A percentile compares a stretch with the other conserved stretches of the same genome.
Conservation (phyloP, 202 grass and related monocot genomes). For the Sporobolus alterniflorus region DNA sequence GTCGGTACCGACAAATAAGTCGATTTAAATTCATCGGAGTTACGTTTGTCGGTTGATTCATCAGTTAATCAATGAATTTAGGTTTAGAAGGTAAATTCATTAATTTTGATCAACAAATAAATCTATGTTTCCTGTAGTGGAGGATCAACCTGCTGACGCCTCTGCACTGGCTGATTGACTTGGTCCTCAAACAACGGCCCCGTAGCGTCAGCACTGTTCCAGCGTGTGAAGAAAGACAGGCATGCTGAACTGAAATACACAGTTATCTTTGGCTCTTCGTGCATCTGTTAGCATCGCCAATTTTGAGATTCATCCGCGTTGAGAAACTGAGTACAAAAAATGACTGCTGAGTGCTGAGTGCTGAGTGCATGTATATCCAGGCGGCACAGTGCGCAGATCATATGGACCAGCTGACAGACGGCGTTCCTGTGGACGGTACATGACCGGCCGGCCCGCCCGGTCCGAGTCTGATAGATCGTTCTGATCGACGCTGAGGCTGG, state of each 20-base stretch:
- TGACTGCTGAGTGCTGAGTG: too few relatives aligned
- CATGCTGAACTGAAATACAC: constrained; percentile 1
- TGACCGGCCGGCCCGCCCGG: constrained; percentile 76
- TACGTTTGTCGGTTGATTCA: too few relatives aligned
- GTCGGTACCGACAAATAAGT: too few relatives aligned
- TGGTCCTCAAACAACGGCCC: constrained; percentile 71
- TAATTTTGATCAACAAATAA: too few relatives aligned
- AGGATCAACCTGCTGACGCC: constrained; percentile 82
- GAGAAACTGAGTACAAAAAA: too few relatives aligned
- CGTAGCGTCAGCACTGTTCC: constrained; percentile 75
- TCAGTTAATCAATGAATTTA: too few relatives aligned
- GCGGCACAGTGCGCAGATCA: constrained; percentile 62
- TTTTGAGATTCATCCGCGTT: too few relatives aligned
- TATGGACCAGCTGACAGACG: constrained; percentile 69
- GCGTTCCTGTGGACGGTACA: constrained; percentile 89
- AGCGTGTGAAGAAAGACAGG: constrained; percentile 70
- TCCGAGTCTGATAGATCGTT: constrained; percentile 64
- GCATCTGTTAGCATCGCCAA: too few relatives aligned
- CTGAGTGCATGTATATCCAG: neutral
- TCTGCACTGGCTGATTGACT: constrained; percentile 80
- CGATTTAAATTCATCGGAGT: too few relatives aligned
- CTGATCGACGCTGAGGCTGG: constrained; percentile 53
- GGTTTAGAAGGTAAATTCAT: too few relatives aligned
- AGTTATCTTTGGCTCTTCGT: neutral
- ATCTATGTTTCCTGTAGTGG: too few relatives aligned